These are phyloP conservation scores for Calamus simplicifolius DNA, from an alignment of 176 grass and related monocot genomes.

Conservation along the genomic window DNA sequence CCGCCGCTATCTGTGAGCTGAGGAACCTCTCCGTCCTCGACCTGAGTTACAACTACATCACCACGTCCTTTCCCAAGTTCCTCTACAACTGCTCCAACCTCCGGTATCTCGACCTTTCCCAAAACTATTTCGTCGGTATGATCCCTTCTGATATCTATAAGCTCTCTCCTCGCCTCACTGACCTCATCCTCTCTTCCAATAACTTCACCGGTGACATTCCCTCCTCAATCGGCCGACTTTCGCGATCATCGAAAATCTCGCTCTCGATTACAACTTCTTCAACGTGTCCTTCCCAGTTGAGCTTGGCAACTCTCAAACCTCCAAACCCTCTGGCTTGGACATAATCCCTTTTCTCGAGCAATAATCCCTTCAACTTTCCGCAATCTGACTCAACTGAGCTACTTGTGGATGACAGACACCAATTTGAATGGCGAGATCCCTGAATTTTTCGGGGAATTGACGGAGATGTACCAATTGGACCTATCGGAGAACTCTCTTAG, in stretches of 20 bases:
- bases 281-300: slow-evolving; percentile 25
- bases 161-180: slow-evolving; percentile 23
- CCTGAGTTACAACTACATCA: slow-evolving; percentile 41
- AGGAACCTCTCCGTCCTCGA: slow-evolving; percentile 31
- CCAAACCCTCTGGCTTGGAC: slow-evolving; percentile 1
- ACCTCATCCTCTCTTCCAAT: slow-evolving; percentile 27
- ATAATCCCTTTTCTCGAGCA: slow-evolving; percentile 18
- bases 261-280: slow-evolving; percentile 28
- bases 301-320: slow-evolving; percentile 47
- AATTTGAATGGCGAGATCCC: slow-evolving; percentile 43
- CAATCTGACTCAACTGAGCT: slow-evolving; percentile 24
- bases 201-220: slow-evolving; percentile 39
- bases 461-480: slow-evolving; percentile 16
- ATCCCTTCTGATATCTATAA: slow-evolving; percentile 39
- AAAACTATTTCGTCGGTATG: slow-evolving; percentile 34
- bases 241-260: slow-evolving; percentile 24
- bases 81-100: slow-evolving; percentile 38
- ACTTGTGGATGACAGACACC: background rate
- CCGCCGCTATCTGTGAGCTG: slow-evolving; percentile 43
- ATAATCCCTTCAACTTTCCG: slow-evolving; percentile 42
- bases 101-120: slow-evolving; percentile 30
- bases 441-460: slow-evolving; percentile 14
- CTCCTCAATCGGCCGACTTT: slow-evolving; percentile 20
- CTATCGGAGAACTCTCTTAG: slow-evolving; percentile 20
- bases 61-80: slow-evolving; percentile 19